phyloP scores from a whole-genome alignment of 176 grass and related monocot species.

The Pontederia crassipes region DNA sequence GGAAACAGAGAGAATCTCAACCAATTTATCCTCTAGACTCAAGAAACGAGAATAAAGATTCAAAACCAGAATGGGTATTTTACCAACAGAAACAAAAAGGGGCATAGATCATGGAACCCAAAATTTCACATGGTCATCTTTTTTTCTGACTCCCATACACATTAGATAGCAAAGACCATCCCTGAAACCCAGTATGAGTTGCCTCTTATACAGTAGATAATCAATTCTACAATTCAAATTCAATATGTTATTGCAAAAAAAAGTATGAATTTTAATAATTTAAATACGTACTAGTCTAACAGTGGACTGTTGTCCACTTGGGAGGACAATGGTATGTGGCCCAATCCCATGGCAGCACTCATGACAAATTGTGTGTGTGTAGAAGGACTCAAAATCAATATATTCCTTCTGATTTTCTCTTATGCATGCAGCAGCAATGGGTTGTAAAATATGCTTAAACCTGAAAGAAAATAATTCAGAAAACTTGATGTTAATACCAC shows the following conservation, averaged over 20 bases:
- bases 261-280: background rate
- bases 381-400: conserved; percentile 84
- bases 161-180: too few species aligned
- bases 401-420: conserved; percentile 64
- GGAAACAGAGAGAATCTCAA: too few species aligned
- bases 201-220: background rate
- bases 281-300: conserved; percentile 61
- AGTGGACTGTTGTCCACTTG: conserved; percentile 74
- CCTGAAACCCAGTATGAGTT: too few species aligned
- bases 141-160: too few species aligned
- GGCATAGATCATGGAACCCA: too few species aligned
- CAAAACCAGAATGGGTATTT: too few species aligned
- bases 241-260: background rate
- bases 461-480: conserved; percentile 22
- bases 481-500: background rate
- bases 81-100: too few species aligned
- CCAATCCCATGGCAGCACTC: conserved; percentile 99
- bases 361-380: conserved; percentile 92
- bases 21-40: too few species aligned
- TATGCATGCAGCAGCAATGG: conserved; percentile 81
- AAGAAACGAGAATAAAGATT: too few species aligned
- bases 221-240: background rate
- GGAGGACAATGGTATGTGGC: conserved; percentile 85
- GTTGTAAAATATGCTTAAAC: conserved; percentile 77
- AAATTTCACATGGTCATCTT: too few species aligned